Conservation (phyloP, 179 eudicot genomes). For the Vitellaria paradoxa region DNA sequence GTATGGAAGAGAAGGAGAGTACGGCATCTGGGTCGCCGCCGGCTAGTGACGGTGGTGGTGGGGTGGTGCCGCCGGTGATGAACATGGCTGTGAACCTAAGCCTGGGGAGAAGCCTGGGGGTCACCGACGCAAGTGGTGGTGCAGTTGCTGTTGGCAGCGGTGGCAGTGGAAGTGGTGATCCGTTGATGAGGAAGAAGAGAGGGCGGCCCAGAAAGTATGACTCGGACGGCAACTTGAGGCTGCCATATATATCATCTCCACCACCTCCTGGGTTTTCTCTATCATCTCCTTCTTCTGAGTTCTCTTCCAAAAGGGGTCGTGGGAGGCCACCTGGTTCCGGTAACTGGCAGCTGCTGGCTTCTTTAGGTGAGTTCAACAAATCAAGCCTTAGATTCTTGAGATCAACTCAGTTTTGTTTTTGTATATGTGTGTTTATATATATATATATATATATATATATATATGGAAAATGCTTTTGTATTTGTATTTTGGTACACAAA, state of each 20-base stretch:
- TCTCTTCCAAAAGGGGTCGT: constrained; percentile 43
- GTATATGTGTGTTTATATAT: neutral
- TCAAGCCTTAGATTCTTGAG: neutral
- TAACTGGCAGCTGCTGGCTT: constrained; percentile 45
- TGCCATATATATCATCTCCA: constrained; percentile 18
- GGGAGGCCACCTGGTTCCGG: constrained; percentile 30
- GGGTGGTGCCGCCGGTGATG: constrained; percentile 9
- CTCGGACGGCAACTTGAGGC: constrained; percentile 47
- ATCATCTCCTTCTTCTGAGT: constrained; percentile 26
- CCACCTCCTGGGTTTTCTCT: constrained; percentile 37
- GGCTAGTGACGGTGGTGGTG: constrained; percentile 1
- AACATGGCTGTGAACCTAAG: neutral
- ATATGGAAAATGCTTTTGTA: too few relatives aligned
- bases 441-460: neutral
- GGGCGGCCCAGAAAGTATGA: constrained; percentile 80
- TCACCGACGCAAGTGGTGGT: constrained; percentile 9
- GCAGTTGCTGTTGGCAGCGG: neutral
- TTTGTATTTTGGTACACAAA: neutral
- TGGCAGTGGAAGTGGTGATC: constrained; percentile 12
- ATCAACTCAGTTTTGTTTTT: neutral
- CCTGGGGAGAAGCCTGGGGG: neutral
- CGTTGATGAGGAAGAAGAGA: constrained; percentile 49
- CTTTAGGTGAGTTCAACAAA: constrained; percentile 37
- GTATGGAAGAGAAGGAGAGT: constrained; percentile 37
- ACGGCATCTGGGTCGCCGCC: constrained; percentile 25